Evolutionary conservation across 306 rosid species (phyloP).

Genomic region (Luffa aegyptiaca): DNA sequence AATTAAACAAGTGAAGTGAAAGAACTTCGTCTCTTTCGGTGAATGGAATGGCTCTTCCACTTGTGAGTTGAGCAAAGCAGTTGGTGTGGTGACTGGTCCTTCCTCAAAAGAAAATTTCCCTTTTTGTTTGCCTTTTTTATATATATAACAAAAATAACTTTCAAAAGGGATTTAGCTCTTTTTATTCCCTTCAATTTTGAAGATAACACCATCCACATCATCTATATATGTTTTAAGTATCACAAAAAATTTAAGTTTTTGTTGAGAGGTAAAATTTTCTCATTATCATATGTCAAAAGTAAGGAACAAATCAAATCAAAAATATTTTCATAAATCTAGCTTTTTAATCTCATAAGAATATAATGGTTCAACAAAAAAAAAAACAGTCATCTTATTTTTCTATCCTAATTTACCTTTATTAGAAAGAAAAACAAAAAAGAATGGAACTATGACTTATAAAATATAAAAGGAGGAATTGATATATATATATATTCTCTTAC

Average conservation of each 20-base stretch:
- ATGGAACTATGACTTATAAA: neutral
- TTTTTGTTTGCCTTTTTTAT: neutral
- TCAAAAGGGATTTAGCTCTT: neutral
- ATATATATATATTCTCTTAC: neutral
- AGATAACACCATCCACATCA: neutral
- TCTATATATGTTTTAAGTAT: neutral
- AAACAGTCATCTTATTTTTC: neutral
- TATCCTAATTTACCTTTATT: neutral
- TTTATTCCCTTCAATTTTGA: neutral
- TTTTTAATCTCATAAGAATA: too few relatives aligned
- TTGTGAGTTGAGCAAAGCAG: neutral
- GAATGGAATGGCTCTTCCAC: neutral
- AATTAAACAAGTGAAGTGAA: neutral
- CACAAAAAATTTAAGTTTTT: too few relatives aligned
- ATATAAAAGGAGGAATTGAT: neutral
- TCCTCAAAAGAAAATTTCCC: neutral
- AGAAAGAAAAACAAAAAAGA: neutral
- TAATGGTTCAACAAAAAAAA: neutral
- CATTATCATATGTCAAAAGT: too few relatives aligned
- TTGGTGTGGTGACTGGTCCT: neutral
- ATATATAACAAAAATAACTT: neutral
- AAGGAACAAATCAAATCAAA: too few relatives aligned
- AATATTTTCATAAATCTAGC: too few relatives aligned
- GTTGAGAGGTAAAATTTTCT: neutral
- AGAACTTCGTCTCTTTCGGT: neutral